These are phyloP conservation scores for Candida montana DNA, from an alignment of 805 yeast species.

Conservation along the genomic window DNA sequence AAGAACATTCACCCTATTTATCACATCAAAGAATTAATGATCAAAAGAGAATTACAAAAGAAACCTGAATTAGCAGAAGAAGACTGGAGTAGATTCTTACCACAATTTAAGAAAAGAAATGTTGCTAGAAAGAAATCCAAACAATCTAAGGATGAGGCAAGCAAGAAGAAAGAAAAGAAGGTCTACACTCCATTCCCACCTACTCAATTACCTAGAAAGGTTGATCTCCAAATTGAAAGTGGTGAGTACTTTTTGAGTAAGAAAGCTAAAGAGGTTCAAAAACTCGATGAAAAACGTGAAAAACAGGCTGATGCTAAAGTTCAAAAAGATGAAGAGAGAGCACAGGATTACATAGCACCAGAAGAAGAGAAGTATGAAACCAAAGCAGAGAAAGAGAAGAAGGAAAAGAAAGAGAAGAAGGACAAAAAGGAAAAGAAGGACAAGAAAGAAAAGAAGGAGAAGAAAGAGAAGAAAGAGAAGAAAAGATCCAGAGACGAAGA, in stretches of 20 bases:
- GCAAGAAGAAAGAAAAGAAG: conserved; percentile 46
- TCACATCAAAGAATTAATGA: conserved; percentile 95
- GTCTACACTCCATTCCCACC: conserved; percentile 99
- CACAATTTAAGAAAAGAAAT: conserved; percentile 93
- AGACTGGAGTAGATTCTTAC: conserved; percentile 95
- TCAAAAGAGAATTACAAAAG: conserved; percentile 89
- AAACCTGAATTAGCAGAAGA: conserved; percentile 93
- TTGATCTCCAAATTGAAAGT: conserved; percentile 94
- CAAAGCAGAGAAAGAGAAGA: conserved; percentile 31
- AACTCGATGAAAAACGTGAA: conserved; percentile 69
- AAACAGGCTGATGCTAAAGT: conserved; percentile 69
- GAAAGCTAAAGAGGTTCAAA: conserved; percentile 69
- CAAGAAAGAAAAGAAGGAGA: conserved; percentile 18
- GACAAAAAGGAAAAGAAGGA: conserved; percentile 24
- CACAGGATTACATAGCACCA: conserved; percentile 81
- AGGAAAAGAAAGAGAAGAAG: conserved; percentile 25
- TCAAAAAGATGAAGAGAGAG: conserved; percentile 62
- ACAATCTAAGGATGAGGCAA: conserved; percentile 47
- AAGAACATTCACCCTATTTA: conserved; percentile 95
- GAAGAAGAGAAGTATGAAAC: conserved; percentile 58
- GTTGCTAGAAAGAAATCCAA: conserved; percentile 90
- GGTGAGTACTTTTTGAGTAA: conserved; percentile 96
- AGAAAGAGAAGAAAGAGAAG: conserved; percentile 24
- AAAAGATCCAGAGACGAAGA: conserved; percentile 23
- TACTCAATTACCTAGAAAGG: conserved; percentile 91